Evolutionary conservation across 2,329 filamentous ascomycete species (phyloP), one percentile per base, ranked within the genome.

Genomic region (Remersonia thermophila): DNA sequence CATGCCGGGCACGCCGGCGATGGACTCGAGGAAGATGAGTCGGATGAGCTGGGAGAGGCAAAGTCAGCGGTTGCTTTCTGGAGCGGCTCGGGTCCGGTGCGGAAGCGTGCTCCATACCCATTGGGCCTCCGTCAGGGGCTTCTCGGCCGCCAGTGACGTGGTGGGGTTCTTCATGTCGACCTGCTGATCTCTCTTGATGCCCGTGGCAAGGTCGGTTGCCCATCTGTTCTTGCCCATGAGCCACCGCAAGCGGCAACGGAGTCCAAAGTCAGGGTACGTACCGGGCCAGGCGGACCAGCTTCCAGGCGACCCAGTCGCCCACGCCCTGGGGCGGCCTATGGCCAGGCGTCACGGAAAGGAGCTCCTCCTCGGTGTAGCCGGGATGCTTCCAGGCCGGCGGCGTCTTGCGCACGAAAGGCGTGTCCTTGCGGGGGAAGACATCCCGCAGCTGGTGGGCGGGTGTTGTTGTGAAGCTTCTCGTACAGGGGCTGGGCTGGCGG

Each of bases 1-100:
- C 85, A 96, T 96, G 7, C 91, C 91, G 0, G 91, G 91, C 0
- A 96, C 91, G 25, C 86, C 91, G 10, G 91, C 91, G 27, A 98
- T 84, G 33, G 80, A 87, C 58, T 98, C 91, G 25, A 98, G 71
- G 58, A 98, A 98, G 48, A 98, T 73, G 53, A 94, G 89, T 6
- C 89, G 73, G 33, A 83, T 73, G 49, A 95, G 68, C 67, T 67
- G 30, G 14, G 9, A 8, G 5, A n/a, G n/a, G n/a, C n/a, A 12
- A n/a, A 3, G 1, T 18, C 3, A n/a, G n/a, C n/a, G n/a, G n/a
- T n/a, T n/a, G n/a, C n/a, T n/a, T n/a, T n/a, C n/a, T n/a, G n/a
- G n/a, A n/a, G n/a, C n/a, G n/a, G n/a, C n/a, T n/a, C n/a, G n/a
- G n/a, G n/a, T n/a, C n/a, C n/a, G n/a, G n/a, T n/a, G n/a, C n/a